A percentile compares a stretch with the other conserved stretches of the same genome.
These are phyloP conservation scores for Apophysomyces variabilis DNA, from an alignment of 371 early-diverging fungal species.

Conservation along the genomic window DNA sequence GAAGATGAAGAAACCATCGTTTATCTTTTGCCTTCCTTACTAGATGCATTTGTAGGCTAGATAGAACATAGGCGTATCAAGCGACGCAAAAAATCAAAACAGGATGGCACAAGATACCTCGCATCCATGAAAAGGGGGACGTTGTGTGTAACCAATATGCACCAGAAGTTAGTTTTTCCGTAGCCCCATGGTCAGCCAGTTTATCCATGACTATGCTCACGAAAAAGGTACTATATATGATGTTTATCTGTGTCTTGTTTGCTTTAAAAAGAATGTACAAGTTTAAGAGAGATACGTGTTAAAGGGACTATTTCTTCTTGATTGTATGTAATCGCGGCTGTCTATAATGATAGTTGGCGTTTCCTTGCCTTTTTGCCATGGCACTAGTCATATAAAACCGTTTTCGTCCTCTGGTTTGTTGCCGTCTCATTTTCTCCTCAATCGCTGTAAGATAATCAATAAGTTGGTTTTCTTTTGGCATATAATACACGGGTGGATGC, in stretches of 20 bases:
- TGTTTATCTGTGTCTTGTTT: not conserved
- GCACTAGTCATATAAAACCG: conserved; percentile 1
- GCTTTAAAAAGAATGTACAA: conserved; percentile 1
- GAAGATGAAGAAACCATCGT: too few relatives aligned
- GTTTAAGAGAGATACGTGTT: conserved; percentile 12
- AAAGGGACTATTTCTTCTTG: conserved; percentile 4
- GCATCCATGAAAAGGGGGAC: too few relatives aligned
- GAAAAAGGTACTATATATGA: not conserved
- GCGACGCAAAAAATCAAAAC: too few relatives aligned
- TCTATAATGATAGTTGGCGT: conserved; percentile 9
- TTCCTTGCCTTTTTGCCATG: conserved; percentile 17
- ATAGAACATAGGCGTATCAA: too few relatives aligned
- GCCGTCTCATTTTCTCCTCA: conserved; percentile 30
- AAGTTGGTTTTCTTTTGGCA: conserved; percentile 49
- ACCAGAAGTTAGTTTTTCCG: too few relatives aligned
- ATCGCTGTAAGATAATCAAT: conserved; percentile 43
- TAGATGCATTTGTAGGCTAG: too few relatives aligned
- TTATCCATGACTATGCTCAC: not conserved
- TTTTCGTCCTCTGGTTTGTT: conserved; percentile 20
- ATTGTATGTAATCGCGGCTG: conserved; percentile 15
- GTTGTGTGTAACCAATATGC: too few relatives aligned
- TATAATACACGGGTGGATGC: conserved; percentile 40
- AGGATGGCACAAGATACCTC: too few relatives aligned
- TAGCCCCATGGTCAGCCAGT: not conserved
- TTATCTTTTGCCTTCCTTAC: too few relatives aligned